Evolutionary conservation across 2,329 filamentous ascomycete species (phyloP), one percentile per base, ranked within the genome.

Genomic region (Talaromyces piceae): DNA sequence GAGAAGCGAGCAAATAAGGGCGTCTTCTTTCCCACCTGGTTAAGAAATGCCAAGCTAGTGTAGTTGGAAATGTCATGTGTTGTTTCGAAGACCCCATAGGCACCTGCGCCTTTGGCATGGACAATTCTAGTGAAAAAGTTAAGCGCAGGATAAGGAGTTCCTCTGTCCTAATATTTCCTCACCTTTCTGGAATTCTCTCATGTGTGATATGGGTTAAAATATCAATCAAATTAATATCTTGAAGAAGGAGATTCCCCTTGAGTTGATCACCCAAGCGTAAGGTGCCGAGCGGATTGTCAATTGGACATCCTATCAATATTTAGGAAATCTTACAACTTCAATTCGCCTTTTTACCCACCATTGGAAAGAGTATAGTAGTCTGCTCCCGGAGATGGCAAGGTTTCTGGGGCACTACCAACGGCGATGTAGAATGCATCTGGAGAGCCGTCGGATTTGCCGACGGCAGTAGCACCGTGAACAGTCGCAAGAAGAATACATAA

Each of bases 41-140:
- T 75, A 9, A 84, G 67, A 56, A 83, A 79, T 41, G 74, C 72
- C 23, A 80, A 78, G 1, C 71, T 69, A 5, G 77, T 82, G 30
- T 82, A 61, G 57, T 83, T 73, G 2, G 77, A 74, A 50, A 81
- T 71, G 57, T 84, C 80, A 33, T 77, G 64, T 1, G 78, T 82
- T n/a, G 78, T 75, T 62, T 83, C 79, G 55, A 84, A 84, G 47
- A 80, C 74, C 16, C 79, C 79, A 54, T 72, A 78, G 0, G 77
- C 77, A 25, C 52, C 78, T 78, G 30, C 70, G 13, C 73, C 77
- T 58, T 78, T 78, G n/a, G 78, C 77, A 55, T 81, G 77, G 3
- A 81, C 78, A 2, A 67, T 31, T 28, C 41, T 41, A 8, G 7
- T n/a, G n/a, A 22, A 16, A 20, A 43, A 43, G n/a, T 9, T 49